These are phyloP conservation scores for Collybia nuda DNA, from an alignment of 768 basidiomycete genomes.

Conservation along the genomic window DNA sequence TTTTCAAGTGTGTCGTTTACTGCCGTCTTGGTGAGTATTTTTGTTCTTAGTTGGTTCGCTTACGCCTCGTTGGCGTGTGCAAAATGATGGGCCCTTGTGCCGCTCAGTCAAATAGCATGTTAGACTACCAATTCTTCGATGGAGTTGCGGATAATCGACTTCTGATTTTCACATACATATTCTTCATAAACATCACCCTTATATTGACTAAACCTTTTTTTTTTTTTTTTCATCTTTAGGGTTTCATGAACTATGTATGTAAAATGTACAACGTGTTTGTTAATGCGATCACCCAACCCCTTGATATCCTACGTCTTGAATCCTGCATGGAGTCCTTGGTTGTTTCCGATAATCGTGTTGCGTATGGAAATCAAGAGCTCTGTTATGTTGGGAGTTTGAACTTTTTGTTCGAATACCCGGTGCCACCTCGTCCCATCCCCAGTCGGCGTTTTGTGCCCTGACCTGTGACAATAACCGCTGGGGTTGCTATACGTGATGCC, in stretches of 20 bases:
- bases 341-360: no score
- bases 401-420: conserved; percentile 66
- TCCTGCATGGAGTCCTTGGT: no score
- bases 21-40: conserved; percentile 15
- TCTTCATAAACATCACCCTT: neutral
- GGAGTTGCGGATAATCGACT: conserved; percentile 44
- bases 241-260: neutral
- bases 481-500: neutral
- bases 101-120: conserved; percentile 46
- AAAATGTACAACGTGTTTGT: neutral
- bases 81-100: conserved; percentile 38
- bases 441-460: conserved; percentile 52
- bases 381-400: conserved; percentile 55
- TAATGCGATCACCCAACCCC: neutral
- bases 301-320: no score
- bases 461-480: neutral
- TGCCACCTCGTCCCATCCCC: conserved; percentile 56
- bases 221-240: neutral
- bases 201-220: conserved; percentile 1
- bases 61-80: neutral
- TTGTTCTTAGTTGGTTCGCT: neutral
- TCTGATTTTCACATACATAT: conserved; percentile 18
- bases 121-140: conserved; percentile 46
- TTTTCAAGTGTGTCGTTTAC: neutral
- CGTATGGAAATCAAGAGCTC: no score